These are phyloP conservation scores for Ogataea pilisensis DNA, from an alignment of 805 yeast species.

Conservation along the genomic window DNA sequence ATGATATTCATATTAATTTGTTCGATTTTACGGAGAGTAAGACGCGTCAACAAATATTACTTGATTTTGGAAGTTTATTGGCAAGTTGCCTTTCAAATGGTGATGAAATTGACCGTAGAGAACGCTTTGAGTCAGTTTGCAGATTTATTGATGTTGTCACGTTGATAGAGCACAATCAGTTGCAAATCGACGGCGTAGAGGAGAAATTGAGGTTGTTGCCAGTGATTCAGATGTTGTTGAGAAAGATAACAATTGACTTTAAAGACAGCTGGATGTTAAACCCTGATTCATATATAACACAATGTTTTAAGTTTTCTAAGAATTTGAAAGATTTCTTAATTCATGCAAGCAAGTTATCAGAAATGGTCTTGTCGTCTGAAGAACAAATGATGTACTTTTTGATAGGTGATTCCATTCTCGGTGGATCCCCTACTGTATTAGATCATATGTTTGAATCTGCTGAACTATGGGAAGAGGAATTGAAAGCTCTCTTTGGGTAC, in stretches of 20 bases:
- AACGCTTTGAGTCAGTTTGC: slow-evolving; percentile 1
- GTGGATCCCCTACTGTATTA: neutral
- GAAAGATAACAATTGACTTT: neutral
- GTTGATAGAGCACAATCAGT: slow-evolving; percentile 3
- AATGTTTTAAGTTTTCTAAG: slow-evolving; percentile 1
- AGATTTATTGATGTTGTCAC: slow-evolving; percentile 4
- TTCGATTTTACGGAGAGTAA: slow-evolving; percentile 9
- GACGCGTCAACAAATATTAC: slow-evolving; percentile 7
- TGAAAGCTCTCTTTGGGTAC: neutral
- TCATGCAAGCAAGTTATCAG: neutral
- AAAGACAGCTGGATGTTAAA: slow-evolving; percentile 3
- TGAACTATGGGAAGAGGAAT: neutral
- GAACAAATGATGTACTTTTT: slow-evolving; percentile 1
- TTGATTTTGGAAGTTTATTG: slow-evolving; percentile 8
- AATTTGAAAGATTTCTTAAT: neutral
- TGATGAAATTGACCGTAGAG: neutral
- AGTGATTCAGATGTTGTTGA: neutral
- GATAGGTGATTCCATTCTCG: neutral
- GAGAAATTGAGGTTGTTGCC: slow-evolving; percentile 2
- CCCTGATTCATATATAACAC: slow-evolving; percentile 1
- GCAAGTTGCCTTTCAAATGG: neutral
- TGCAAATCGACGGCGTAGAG: neutral
- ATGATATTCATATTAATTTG: slow-evolving; percentile 7
- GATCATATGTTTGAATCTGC: neutral
- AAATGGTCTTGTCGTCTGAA: no score